Conservation (phyloP, 345 rosid species). For the Aquilaria yunnanensis region DNA sequence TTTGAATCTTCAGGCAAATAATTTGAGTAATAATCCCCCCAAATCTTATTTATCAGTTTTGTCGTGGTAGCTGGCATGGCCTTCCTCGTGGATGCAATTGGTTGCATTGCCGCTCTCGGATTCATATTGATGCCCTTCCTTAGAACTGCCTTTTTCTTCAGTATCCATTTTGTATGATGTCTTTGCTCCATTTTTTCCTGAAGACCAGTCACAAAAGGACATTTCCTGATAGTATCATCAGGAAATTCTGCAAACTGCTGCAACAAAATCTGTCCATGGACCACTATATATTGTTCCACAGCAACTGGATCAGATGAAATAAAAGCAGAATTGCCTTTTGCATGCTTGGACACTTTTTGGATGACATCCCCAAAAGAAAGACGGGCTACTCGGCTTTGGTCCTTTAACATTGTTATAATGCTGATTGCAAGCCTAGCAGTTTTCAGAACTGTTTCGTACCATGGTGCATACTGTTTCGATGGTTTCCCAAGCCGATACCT, state of each 20-base stretch:
- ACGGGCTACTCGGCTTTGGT: constrained; percentile 47
- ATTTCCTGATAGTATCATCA: constrained; percentile 34
- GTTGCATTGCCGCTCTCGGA: constrained; percentile 54
- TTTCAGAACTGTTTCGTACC: constrained; percentile 66
- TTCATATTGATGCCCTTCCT: constrained; percentile 43
- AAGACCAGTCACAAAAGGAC: constrained; percentile 57
- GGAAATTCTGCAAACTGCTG: constrained; percentile 70
- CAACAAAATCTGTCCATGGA: constrained; percentile 71
- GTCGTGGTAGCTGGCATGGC: constrained; percentile 91
- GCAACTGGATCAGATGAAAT: constrained; percentile 54
- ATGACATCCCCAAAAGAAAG: constrained; percentile 59
- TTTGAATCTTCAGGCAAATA: constrained; percentile 40
- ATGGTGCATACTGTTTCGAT: constrained; percentile 68
- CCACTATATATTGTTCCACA: constrained; percentile 69
- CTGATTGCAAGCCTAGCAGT: constrained; percentile 62
- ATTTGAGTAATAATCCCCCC: constrained; percentile 80
- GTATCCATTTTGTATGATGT: constrained; percentile 76
- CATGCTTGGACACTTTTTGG: constrained; percentile 41
- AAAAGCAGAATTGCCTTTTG: constrained; percentile 40
- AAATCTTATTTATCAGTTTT: constrained; percentile 62
- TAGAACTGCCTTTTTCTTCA: constrained; percentile 45
- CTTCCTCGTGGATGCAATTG: constrained; percentile 42
- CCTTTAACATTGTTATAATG: constrained; percentile 52
- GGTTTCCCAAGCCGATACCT: constrained; percentile 95
- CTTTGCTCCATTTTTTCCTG: constrained; percentile 59